phyloP scores from a whole-genome alignment of 2,329 filamentous ascomycete genomes.

The Scytalidium lignicola region DNA sequence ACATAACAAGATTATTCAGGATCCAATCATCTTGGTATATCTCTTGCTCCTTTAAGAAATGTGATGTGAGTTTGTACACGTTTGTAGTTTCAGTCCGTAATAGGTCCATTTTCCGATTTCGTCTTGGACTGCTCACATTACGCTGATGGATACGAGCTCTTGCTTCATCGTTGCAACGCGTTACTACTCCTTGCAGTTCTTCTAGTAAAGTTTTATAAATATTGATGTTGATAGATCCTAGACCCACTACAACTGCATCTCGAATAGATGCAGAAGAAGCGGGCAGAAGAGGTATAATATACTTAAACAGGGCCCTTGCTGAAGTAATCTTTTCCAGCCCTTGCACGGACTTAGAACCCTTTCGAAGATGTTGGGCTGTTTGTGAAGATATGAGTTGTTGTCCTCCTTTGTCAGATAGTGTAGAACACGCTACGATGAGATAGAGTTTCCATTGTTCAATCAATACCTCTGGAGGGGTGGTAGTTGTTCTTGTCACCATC shows the following conservation, averaged over 20 bases:
- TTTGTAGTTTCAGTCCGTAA: constrained; percentile 92
- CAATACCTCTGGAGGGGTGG: constrained; percentile 76
- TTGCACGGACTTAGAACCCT: constrained; percentile 67
- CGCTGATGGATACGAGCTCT: constrained; percentile 82
- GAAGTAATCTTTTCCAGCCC: constrained; percentile 78
- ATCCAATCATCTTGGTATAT: constrained; percentile 88
- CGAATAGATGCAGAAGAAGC: constrained; percentile 76
- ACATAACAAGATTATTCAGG: constrained; percentile 79
- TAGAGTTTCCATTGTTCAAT: constrained; percentile 99
- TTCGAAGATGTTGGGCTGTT: constrained; percentile 71
- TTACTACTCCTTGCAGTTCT: constrained; percentile 80
- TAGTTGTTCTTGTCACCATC: constrained; percentile 47
- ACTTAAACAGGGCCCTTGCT: constrained; percentile 83
- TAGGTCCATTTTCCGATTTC: constrained; percentile 79
- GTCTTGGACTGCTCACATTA: constrained; percentile 73
- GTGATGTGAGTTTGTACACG: constrained; percentile 89
- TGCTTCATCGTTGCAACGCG: constrained; percentile 82
- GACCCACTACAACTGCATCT: constrained; percentile 82
- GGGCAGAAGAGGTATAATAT: constrained; percentile 81
- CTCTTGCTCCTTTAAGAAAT: constrained; percentile 74
- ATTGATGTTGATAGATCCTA: constrained; percentile 92
- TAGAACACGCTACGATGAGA: constrained; percentile 94
- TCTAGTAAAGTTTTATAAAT: constrained; percentile 89
- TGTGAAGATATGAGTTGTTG: constrained; percentile 51
- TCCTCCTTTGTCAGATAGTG: constrained; percentile 75